Conservation (phyloP, 768 basidiomycete species). For the Podaxis sp. region DNA sequence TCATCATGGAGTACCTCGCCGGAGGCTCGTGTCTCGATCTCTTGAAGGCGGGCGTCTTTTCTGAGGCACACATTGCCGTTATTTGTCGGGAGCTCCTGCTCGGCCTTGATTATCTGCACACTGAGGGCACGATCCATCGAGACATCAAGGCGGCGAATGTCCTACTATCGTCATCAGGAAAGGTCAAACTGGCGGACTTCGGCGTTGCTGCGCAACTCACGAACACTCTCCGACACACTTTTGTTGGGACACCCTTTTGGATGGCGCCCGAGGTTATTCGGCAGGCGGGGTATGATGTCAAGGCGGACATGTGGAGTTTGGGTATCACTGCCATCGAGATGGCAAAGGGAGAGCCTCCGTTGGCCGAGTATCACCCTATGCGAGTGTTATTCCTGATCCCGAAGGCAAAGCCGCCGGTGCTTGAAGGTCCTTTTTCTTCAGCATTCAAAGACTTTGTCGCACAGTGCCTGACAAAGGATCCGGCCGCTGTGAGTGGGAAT, state of each 20-base stretch:
- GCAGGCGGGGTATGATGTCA: slow-evolving; percentile 93
- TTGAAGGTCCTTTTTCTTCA: slow-evolving; percentile 82
- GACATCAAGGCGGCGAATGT: slow-evolving; percentile 99
- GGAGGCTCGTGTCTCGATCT: slow-evolving; percentile 98
- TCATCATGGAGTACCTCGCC: slow-evolving; percentile 98
- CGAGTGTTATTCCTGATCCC: slow-evolving; percentile 97
- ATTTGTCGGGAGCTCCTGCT: slow-evolving; percentile 90
- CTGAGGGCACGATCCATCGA: slow-evolving; percentile 93
- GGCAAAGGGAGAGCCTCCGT: slow-evolving; percentile 95
- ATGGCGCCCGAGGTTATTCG: slow-evolving; percentile 99
- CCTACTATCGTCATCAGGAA: slow-evolving; percentile 84
- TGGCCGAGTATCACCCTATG: slow-evolving; percentile 99
- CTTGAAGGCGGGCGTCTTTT: slow-evolving; percentile 86
- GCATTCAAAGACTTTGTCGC: slow-evolving; percentile 93
- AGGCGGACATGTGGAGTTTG: slow-evolving; percentile 97
- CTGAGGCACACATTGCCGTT: slow-evolving; percentile 93
- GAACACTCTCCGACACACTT: slow-evolving; percentile 91
- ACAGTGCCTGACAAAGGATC: slow-evolving; percentile 91
- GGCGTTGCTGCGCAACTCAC: slow-evolving; percentile 98
- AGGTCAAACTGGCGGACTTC: slow-evolving; percentile 97
- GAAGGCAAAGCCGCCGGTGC: slow-evolving; percentile 87
- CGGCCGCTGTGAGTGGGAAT: slow-evolving; percentile 54
- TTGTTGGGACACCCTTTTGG: slow-evolving; percentile 97
- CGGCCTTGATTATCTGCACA: slow-evolving; percentile 95
- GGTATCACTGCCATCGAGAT: slow-evolving; percentile 99